Percentiles rank a stretch among this genome's conserved stretches.
These are phyloP conservation scores for Helenozyma baotianmanensis DNA, from an alignment of 805 yeast species.

Conservation along the genomic window DNA sequence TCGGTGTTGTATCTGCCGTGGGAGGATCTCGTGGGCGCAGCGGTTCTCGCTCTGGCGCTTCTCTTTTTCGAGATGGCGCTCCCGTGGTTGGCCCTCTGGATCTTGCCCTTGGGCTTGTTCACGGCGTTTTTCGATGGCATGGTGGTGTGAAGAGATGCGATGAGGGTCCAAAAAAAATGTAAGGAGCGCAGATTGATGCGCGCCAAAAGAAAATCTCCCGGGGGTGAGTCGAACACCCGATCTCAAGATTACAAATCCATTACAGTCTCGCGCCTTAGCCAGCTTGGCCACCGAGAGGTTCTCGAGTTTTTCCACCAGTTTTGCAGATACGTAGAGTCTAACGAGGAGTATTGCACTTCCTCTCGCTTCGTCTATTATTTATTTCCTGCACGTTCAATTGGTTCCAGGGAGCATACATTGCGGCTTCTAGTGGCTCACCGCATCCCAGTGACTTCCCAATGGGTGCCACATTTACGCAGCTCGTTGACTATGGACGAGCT, in stretches of 20 bases:
- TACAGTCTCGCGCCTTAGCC: conserved; percentile 50
- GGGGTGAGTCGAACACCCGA: conserved; percentile 50
- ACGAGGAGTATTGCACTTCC: too few species aligned
- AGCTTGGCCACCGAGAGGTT: conserved; percentile 45
- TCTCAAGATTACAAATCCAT: conserved; percentile 40
- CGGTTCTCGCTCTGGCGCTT: conserved; percentile 41
- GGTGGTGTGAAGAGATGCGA: neutral
- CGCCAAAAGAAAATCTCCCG: conserved; percentile 33
- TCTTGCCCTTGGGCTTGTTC: conserved; percentile 69
- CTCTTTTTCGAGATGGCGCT: conserved; percentile 50
- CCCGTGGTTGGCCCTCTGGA: conserved; percentile 48
- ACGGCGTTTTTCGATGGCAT: conserved; percentile 84
- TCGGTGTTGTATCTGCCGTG: conserved; percentile 30
- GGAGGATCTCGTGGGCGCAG: conserved; percentile 45
- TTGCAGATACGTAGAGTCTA: neutral
- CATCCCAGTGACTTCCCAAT: too few species aligned
- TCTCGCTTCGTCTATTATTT: too few species aligned
- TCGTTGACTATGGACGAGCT: too few species aligned
- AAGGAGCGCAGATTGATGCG: neutral
- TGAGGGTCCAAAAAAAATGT: conserved; percentile 7
- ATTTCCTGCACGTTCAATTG: too few species aligned
- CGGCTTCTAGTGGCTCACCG: too few species aligned
- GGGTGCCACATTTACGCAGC: too few species aligned
- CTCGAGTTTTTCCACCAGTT: neutral
- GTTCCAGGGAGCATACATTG: too few species aligned